phyloP scores from a whole-genome alignment of 495 filamentous ascomycete species.

The Penicillium nucicola region DNA sequence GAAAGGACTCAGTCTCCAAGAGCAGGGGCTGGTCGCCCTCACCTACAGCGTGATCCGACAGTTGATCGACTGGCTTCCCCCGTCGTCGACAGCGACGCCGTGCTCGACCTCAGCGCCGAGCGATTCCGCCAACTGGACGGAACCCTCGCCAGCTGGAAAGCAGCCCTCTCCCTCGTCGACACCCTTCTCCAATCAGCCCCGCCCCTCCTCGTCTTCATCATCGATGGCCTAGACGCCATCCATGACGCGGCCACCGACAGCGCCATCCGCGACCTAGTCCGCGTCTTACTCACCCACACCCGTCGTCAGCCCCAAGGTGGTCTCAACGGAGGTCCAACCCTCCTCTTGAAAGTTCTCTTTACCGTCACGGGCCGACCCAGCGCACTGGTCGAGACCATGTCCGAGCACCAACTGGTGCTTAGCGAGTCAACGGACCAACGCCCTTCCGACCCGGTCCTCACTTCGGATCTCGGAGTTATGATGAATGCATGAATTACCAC shows the following conservation, averaged over 20 bases:
- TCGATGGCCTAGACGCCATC: conserved; percentile 41
- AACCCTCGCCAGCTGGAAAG: conserved; percentile 38
- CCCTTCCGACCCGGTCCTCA: conserved; percentile 21
- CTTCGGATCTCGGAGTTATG: conserved; percentile 36
- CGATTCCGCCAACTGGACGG: conserved; percentile 39
- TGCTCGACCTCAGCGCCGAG: conserved; percentile 37
- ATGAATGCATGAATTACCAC: conserved; percentile 36
- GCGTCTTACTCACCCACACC: conserved; percentile 38
- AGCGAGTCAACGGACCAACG: conserved; percentile 27
- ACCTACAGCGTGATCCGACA: conserved; percentile 50
- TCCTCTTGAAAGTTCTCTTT: conserved; percentile 41
- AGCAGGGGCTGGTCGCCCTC: conserved; percentile 40
- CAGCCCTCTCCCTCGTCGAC: conserved; percentile 38
- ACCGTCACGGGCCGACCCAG: conserved; percentile 36
- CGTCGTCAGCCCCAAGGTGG: conserved; percentile 23
- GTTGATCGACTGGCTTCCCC: conserved; percentile 42
- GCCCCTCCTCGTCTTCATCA: conserved; percentile 41
- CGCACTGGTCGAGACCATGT: conserved; percentile 37
- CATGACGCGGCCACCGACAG: conserved; percentile 36
- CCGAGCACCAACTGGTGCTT: conserved; percentile 34
- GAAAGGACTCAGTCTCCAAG: conserved; percentile 25
- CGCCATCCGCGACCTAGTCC: conserved; percentile 35
- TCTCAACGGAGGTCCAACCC: conserved; percentile 21
- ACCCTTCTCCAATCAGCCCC: conserved; percentile 38
- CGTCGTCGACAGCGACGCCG: conserved; percentile 38